Conservation (phyloP, 2,329 filamentous ascomycete species). For the Rutstroemia sp. region DNA sequence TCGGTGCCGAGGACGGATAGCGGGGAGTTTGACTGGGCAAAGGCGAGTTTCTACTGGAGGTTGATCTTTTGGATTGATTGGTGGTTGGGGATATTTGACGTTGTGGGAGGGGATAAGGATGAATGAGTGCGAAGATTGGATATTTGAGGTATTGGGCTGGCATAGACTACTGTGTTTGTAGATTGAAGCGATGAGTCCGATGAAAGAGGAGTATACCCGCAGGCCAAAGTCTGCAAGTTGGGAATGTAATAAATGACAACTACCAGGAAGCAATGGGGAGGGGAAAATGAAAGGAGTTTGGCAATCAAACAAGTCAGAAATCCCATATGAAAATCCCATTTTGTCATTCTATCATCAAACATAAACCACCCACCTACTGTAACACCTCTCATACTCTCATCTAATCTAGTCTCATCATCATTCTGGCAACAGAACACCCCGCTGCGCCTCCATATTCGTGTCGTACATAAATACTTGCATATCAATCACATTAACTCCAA, state of each 20-base stretch:
- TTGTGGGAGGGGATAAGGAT: conserved; percentile 36
- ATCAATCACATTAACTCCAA: conserved; percentile 1
- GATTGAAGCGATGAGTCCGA: not conserved
- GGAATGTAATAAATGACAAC: conserved; percentile 1
- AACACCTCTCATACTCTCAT: not conserved
- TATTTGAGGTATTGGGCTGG: not conserved
- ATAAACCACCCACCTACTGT: not conserved
- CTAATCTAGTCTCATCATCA: not conserved
- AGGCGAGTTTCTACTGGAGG: conserved; percentile 60
- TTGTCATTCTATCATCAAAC: conserved; percentile 4
- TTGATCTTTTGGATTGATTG: conserved; percentile 56
- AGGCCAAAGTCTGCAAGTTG: not conserved
- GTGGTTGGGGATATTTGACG: conserved; percentile 50
- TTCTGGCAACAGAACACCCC: not conserved
- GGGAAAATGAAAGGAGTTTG: conserved; percentile 1
- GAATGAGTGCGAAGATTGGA: conserved; percentile 4
- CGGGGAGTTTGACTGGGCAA: conserved; percentile 71
- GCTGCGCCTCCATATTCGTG: not conserved
- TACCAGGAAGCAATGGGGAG: not conserved
- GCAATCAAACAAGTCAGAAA: not conserved
- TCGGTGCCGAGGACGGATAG: conserved; percentile 65
- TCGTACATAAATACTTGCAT: conserved; percentile 5
- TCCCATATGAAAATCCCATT: conserved; percentile 5
- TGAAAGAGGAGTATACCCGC: not conserved
- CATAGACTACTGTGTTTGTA: too few species aligned